These are phyloP conservation scores for Spergularia azorica DNA, from an alignment of 179 eudicot species.

Conservation along the genomic window DNA sequence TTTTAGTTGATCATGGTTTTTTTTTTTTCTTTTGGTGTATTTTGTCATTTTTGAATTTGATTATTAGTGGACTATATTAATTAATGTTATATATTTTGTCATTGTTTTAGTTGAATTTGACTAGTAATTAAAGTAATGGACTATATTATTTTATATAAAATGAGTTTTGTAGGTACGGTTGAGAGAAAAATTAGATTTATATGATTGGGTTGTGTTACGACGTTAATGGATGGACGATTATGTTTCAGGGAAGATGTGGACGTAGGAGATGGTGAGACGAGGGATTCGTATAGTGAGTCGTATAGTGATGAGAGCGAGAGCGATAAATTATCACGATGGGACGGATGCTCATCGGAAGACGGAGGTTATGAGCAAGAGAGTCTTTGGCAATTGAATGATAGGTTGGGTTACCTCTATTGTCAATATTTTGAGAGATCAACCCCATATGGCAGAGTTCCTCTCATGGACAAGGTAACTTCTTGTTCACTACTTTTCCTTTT, in stretches of 20 bases:
- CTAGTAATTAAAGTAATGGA: no score
- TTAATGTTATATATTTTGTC: no score
- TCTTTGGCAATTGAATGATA: conserved; percentile 60
- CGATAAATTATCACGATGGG: conserved; percentile 82
- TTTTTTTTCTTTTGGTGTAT: no score
- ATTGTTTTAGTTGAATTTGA: no score
- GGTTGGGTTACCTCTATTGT: conserved; percentile 80
- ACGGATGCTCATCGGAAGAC: conserved; percentile 83
- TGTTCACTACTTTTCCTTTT: not conserved
- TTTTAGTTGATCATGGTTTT: no score
- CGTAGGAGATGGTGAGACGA: conserved; percentile 58
- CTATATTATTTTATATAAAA: no score
- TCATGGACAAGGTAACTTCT: conserved; percentile 86
- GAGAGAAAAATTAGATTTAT: no score
- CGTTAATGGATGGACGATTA: not conserved
- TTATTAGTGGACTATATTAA: no score
- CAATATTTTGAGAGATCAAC: conserved; percentile 85
- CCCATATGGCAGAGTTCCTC: conserved; percentile 94
- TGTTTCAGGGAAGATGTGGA: conserved; percentile 73
- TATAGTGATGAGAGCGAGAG: conserved; percentile 90
- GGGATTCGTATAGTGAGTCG: conserved; percentile 89
- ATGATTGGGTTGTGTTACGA: not conserved
- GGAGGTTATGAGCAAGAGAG: conserved; percentile 66
- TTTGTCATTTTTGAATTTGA: no score
- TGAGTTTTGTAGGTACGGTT: no score